These are phyloP conservation scores for Tricholoma sp. DNA, from an alignment of 768 basidiomycete genomes.

Conservation along the genomic window DNA sequence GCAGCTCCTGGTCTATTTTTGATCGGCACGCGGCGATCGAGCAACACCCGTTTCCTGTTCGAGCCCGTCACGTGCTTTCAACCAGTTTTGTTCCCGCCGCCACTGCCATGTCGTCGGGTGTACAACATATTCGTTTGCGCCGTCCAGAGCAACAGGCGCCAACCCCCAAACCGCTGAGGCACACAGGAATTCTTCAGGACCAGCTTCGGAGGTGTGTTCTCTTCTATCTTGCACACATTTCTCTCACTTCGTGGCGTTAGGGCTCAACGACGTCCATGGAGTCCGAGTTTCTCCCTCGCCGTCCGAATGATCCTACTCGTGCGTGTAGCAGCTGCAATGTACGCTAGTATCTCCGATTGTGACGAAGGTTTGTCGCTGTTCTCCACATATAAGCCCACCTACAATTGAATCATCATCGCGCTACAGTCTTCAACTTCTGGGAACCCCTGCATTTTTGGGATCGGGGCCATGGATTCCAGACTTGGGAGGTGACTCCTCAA, in stretches of 20 bases:
- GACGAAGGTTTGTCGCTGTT: constrained; percentile 72
- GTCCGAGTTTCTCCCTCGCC: constrained; percentile 79
- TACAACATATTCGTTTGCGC: constrained; percentile 48
- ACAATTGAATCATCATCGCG: neutral
- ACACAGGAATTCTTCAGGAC: constrained; percentile 74
- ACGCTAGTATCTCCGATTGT: constrained; percentile 90
- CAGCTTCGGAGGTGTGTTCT: constrained; percentile 60
- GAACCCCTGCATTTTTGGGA: constrained; percentile 93
- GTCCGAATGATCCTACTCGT: constrained; percentile 79
- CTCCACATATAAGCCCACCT: neutral
- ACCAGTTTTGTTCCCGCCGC: neutral
- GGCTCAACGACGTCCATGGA: constrained; percentile 75
- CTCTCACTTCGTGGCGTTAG: constrained; percentile 26
- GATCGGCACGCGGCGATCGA: constrained; percentile 13
- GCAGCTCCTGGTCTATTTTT: neutral
- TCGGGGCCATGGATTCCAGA: constrained; percentile 88
- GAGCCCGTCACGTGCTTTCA: constrained; percentile 1
- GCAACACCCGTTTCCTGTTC: neutral
- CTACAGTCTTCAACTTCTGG: constrained; percentile 95
- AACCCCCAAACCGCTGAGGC: constrained; percentile 34
- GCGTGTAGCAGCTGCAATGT: constrained; percentile 86
- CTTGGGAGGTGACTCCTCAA: constrained; percentile 92
- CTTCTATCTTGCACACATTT: neutral
- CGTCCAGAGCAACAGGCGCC: constrained; percentile 29
- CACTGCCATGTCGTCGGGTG: constrained; percentile 23